Conservation (phyloP, 768 basidiomycete genomes). For the Hygrophoropsis aurantiaca region DNA sequence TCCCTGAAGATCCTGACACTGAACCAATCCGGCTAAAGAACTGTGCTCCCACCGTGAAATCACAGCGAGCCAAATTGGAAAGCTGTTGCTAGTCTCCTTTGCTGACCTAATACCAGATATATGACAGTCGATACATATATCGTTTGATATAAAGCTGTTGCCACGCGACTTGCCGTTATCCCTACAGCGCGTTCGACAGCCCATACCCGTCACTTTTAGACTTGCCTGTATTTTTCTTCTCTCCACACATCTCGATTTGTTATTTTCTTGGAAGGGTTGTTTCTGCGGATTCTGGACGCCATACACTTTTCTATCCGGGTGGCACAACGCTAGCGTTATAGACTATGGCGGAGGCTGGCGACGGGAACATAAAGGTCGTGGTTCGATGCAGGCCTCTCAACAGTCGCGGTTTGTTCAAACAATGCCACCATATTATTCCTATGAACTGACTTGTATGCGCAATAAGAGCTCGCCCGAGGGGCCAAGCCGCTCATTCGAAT, state of each 20-base stretch:
- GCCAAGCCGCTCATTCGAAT: conserved; percentile 94
- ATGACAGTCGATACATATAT: too few species aligned
- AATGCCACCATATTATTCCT: conserved; percentile 1
- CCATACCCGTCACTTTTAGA: neutral
- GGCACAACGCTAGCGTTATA: conserved; percentile 13
- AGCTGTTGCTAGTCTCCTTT: too few species aligned
- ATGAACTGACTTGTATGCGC: conserved; percentile 7
- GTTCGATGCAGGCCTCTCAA: conserved; percentile 98
- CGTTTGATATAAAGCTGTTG: conserved; percentile 6
- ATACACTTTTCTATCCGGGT: conserved; percentile 7
- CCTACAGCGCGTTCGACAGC: conserved; percentile 6
- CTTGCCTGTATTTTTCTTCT: conserved; percentile 4
- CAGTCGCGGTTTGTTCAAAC: conserved; percentile 67
- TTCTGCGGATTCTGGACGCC: conserved; percentile 9
- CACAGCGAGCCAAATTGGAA: too few species aligned
- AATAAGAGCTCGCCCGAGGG: conserved; percentile 84
- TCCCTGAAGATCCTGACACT: too few species aligned
- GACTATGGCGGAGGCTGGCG: conserved; percentile 71
- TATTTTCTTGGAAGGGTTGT: conserved; percentile 8
- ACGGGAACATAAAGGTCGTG: conserved; percentile 90
- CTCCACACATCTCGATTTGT: conserved; percentile 3
- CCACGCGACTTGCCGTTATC: conserved; percentile 18
- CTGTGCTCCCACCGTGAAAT: too few species aligned
- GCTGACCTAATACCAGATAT: too few species aligned
- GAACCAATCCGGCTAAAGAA: too few species aligned